Evolutionary conservation across 768 basidiomycete species (phyloP).

Genomic region (Paxillus involutus): DNA sequence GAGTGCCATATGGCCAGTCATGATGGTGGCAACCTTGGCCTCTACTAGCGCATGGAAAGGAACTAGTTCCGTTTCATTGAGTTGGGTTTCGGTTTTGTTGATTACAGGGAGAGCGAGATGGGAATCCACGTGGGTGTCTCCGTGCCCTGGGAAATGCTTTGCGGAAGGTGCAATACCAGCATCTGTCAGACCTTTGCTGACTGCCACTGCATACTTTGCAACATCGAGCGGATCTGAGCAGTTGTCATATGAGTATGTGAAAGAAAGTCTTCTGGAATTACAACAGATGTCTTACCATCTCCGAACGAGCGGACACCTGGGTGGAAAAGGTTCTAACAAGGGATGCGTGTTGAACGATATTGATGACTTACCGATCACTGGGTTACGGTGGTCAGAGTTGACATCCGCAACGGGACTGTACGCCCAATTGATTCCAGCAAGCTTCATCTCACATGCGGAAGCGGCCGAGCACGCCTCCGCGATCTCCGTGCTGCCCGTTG

Average conservation of each 20-base stretch:
- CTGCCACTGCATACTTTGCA: constrained; percentile 46
- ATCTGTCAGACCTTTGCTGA: constrained; percentile 45
- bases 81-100: constrained; percentile 42
- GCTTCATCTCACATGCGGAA: constrained; percentile 54
- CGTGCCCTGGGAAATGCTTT: constrained; percentile 77
- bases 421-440: constrained; percentile 69
- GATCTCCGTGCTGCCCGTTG: constrained; percentile 45
- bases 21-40: constrained; percentile 50
- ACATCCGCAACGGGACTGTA: constrained; percentile 73
- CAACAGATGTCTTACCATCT: constrained; percentile 43
- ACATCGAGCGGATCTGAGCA: constrained; percentile 54
- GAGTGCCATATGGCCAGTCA: constrained; percentile 76
- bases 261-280: no score
- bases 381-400: constrained; percentile 67
- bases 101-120: constrained; percentile 67
- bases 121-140: constrained; percentile 71
- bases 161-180: constrained; percentile 57
- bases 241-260: neutral
- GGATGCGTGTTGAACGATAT: neutral
- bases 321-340: neutral
- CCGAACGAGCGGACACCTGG: constrained; percentile 70
- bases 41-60: constrained; percentile 54
- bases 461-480: constrained; percentile 49
- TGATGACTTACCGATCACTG: constrained; percentile 58
- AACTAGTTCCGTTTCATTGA: constrained; percentile 51